A percentile compares a stretch with the other conserved stretches of the same genome.
Evolutionary conservation across 2,329 filamentous ascomycete species (phyloP).

Genomic region (Fonsecaea multimorphosa): DNA sequence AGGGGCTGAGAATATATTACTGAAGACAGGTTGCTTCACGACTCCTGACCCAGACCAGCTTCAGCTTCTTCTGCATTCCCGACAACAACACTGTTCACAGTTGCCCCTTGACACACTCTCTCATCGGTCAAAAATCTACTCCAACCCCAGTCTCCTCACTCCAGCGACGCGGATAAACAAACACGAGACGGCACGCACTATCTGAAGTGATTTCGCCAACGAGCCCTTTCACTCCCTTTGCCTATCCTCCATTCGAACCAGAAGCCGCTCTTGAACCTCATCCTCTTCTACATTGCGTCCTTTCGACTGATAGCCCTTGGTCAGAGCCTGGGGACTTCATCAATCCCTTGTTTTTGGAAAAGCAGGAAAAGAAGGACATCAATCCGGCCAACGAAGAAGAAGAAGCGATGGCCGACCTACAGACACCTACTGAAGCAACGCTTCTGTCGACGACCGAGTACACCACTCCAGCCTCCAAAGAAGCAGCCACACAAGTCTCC

Average conservation of each 20-base stretch:
- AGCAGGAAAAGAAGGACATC: background rate
- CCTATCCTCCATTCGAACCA: background rate
- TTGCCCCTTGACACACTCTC: background rate
- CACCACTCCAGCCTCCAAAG: constrained; percentile 13
- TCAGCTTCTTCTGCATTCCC: background rate
- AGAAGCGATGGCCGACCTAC: constrained; percentile 32
- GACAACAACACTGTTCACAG: background rate
- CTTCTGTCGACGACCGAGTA: constrained; percentile 23
- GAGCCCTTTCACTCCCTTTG: background rate
- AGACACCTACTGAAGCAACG: constrained; percentile 33
- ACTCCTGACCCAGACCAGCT: background rate
- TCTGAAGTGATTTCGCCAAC: background rate
- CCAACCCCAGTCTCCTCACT: background rate
- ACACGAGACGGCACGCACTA: background rate
- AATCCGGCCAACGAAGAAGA: background rate
- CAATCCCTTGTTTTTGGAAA: background rate
- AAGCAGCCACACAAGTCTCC: constrained; percentile 22
- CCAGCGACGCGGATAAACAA: background rate
- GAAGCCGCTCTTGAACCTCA: background rate
- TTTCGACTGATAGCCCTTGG: background rate
- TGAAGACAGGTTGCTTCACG: background rate
- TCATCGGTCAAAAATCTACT: background rate
- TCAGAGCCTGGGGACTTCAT: background rate
- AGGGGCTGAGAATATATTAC: background rate
- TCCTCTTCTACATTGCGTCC: background rate